These are phyloP conservation scores for Daldinia bambusicola DNA, from an alignment of 495 filamentous ascomycete species.

Conservation along the genomic window DNA sequence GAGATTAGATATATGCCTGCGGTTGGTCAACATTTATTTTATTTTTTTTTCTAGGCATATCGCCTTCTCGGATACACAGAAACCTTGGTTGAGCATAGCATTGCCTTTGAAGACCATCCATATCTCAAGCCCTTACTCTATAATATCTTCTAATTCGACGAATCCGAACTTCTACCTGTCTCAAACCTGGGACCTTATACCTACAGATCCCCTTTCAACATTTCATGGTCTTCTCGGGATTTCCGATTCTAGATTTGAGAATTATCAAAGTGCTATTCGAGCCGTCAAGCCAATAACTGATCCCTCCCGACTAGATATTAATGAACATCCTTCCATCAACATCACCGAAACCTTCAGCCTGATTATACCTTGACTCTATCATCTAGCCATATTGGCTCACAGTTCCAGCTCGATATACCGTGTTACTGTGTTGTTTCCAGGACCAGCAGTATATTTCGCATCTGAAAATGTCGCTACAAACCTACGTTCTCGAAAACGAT, in stretches of 20 bases:
- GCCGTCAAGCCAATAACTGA: neutral
- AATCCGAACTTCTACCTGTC: constrained; percentile 7
- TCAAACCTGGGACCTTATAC: neutral
- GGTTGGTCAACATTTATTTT: constrained; percentile 1
- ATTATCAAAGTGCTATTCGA: neutral
- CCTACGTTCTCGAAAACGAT: constrained; percentile 65
- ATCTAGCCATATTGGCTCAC: neutral
- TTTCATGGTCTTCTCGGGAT: neutral
- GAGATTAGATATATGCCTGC: neutral
- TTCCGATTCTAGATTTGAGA: neutral
- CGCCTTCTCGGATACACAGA: neutral
- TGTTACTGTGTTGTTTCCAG: neutral
- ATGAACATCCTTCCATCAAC: constrained; percentile 3
- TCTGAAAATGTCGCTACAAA: constrained; percentile 55
- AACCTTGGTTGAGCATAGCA: neutral
- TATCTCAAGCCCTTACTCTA: neutral
- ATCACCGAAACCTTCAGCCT: neutral
- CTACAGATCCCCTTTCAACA: neutral
- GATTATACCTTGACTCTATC: neutral
- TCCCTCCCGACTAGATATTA: constrained; percentile 3
- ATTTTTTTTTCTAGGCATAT: too few relatives aligned
- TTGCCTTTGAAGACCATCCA: neutral
- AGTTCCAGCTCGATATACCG: neutral
- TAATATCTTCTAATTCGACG: constrained; percentile 3
- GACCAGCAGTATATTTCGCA: neutral